Evolutionary conservation across 164 flowering plant genomes (phyloP), one percentile per base, ranked within the genome.

Genomic region (Kingdonia uniflora): DNA sequence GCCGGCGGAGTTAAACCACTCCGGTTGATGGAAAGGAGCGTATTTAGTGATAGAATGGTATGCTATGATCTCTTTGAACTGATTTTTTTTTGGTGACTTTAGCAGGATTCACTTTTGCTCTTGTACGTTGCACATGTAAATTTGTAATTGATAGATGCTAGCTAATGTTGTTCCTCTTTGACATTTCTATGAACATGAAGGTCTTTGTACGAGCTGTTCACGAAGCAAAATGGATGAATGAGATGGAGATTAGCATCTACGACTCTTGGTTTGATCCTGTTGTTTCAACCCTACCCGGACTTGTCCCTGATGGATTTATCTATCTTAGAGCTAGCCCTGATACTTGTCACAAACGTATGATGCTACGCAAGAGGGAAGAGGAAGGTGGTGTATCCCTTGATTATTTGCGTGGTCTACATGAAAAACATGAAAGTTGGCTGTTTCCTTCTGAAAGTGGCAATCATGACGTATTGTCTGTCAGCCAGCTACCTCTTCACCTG

Each of bases 181-280:
- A 17, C 21, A 14, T 47, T 22, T 8, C 35, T 29, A 29, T 29
- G 8, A 29, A 29, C 35, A 5, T 47, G 20, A 10, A 91, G 98
- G 98, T 92, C 15, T 92, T 92, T 77, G 98, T 88, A 42, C 78
- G 96, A 60, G 96, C 96, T 58, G 96, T 92, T 52, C 96, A 92
- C 73, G 96, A 92, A 75, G 98, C 98, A 11, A 92, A 92, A 5
- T 92, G 95, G 95, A 92, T 92, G 98, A 92, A 72, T 74, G 96
- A 86, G 66, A 92, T 92, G 98, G 98, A 92, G 76, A 92, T 92
- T 42, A 92, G 89, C 85, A 92, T 92, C 33, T 92, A 92, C 54
- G 96, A 92, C 67, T 92, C 96, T 1, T 88, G 96, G 96, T 88
- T 92, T 62, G 96, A 92, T 68, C 98, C 98, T 2, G 95, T 92